Base-by-base conservation (phyloP, 192 early-diverging fungal species). In the Podila epigama region DNA sequence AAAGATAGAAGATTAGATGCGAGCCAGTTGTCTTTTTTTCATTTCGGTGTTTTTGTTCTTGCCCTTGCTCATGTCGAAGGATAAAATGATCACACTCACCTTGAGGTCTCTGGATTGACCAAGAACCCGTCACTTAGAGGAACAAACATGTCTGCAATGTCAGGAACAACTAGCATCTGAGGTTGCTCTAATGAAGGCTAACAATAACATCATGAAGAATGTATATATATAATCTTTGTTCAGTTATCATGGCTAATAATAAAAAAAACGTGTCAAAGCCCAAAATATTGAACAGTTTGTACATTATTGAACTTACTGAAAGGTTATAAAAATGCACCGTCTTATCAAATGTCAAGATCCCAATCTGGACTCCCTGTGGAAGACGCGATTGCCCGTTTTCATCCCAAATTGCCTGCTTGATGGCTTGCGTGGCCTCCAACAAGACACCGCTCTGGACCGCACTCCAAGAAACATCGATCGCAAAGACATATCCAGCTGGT, bases 261-360 rank as follows among this genome's bases (percentile, higher is more conserved):
- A 3, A 15, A 51, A 33, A 20, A 29, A 12, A 7, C 22, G 35
- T 37, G 6, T 54, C 12, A 50, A 33, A 28, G 18, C 32, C 5
- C 18, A 54, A 54, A 36, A 68, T 22, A 13, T 40, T n/a, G 58
- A 62, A 73, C 36, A 42, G 32, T 66, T 40, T 69, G 7, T 53
- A 51, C 28, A 8, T 20, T 25, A 29, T 13, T 28, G 35, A 18
- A 62, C 70, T 66, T 82, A 91, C 92, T 69, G 86, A 87, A 52
- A 99, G 69, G 75, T 96, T 98, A 83, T 98, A 99, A 77, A 99
- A 99, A 79, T 98, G 96, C 16, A 96, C 88, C 22, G 86, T 85
- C 67, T 87, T 87, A 75, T 98, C 97, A 67, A 89, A 97, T 2
- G 97, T 98, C 59, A 98, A 70, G 35, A 99, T 89, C 29, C 92